Evolutionary conservation across 441 rosid genomes (phyloP), one percentile per base, ranked within the genome.

Genomic region (Gossypium aridum): DNA sequence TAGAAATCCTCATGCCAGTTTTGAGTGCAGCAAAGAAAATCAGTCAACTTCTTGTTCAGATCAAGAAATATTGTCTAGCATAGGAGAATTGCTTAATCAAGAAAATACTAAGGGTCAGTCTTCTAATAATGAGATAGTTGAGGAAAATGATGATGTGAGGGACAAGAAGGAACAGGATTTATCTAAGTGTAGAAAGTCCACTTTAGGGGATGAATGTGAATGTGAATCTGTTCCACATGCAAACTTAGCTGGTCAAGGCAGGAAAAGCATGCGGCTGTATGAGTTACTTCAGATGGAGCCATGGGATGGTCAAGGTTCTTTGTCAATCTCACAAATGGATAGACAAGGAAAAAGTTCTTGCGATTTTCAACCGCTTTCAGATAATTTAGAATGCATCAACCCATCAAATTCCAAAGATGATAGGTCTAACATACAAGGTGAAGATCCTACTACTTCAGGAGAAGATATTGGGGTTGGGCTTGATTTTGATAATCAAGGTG

Each of bases 251-350:
- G 85, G 87, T 73, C 88, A 71, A 79, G 89, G 94, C 69, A 88
- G 84, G 83, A 94, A 83, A 87, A 92, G 96, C 79, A 80, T 76
- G 85, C 87, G 97, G 59, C 93, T 94, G 60, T 94, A 91, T 78
- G 99, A 94, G 88, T 87, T 94, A 43, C 90, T 94, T 71, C 94
- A 90, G 75, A 77, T 92, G 85, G 99, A 94, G 82, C 81, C 84
- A 61, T 77, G 81, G 80, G 91, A 84, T 10, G 87, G 73, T 70
- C 81, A 83, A 74, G 77, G 73, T 81, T 79, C 80, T 51, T 14
- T 72, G 28, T 68, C 78, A 39, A 37, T 55, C 59, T 65, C 82
- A 17, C 78, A 77, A 73, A 70, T 26, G 60, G 86, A 77, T 16
- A 66, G 54, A 56, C 80, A 75, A 62, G 80, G 78, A 65, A 80